Base-by-base conservation (phyloP, 1,139 yeast species). In the Petasospora fabianii region DNA sequence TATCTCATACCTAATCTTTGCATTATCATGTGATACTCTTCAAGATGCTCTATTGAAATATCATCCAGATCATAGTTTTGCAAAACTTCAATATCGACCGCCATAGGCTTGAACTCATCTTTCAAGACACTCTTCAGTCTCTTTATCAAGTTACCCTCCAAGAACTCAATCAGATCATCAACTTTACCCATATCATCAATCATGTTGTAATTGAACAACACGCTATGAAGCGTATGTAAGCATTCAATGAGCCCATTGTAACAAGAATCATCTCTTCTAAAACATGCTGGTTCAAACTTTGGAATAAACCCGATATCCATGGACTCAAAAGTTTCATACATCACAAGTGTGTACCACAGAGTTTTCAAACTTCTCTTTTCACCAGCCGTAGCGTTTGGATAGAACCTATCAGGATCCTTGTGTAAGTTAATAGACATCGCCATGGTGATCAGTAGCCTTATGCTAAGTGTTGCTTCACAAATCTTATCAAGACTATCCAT, bases 221-320 rank as follows among this genome's bases (percentile, higher is more conserved):
- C 44, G 16, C 48, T 30, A 24, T 44, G 46, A 10, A 42, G 17
- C 14, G 39, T 27, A 27, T 44, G 48, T 12, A 42, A 27, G 5
- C 39, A 10, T 32, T 44, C 48, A 8, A 38, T 36, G 29, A 44
- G 20, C 16, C 37, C 29, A 19, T 44, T 42, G 14, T 40, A 42
- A 15, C 44, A 42, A 27, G 34, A 38, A n/a, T 40, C 43, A 34
- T 36, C 30, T 30, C 48, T 28, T 26, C 43, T 37, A 34, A 44
- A 40, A 6, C 30, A 26, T 11, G 42, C 37, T 2, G 48, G 46
- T 12, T 41, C 44, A 26, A 47, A 35, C 31, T 47, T 47, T 26
- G 50, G 43, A 6, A 45, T 43, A 32, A 41, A 37, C 6, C 50
- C 48, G 24, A 41, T 16, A 18, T 47, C 50, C 37, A 43, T 40